Base-by-base conservation (phyloP, 176 grass and related monocot species). In the Bromus sterilis region DNA sequence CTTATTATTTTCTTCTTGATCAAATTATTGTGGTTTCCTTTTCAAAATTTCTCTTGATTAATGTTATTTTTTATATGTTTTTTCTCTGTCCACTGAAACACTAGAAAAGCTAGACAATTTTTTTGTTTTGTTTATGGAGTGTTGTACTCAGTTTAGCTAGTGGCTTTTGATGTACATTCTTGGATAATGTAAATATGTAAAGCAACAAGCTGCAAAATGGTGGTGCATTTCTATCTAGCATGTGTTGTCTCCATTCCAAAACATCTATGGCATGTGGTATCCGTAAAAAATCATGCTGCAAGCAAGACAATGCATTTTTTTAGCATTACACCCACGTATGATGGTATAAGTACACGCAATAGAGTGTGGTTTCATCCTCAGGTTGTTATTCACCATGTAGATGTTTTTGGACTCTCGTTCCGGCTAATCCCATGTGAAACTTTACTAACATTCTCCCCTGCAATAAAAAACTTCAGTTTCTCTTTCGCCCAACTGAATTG, bases 71-170 rank as follows among this genome's bases (percentile, higher is more conserved):
- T 66, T 34, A 72, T 9, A 33, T 20, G 25, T 87, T 71, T 44
- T 86, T 79, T 30, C 13, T 66, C 25, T 66, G 6, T 80, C 34
- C 29, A 44, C 15, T 82, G 34, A 20, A 44, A 6, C 55, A 25
- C 59, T 53, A 40, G 39, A 32, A 81, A 69, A 53, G 9, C 55
- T 32, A 56, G 20, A 33, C 61, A 80, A 30, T 61, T 49, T 68
- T 75, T 58, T 11, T 69, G 61, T 79, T 35, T 79, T 35, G 44
- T 83, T 48, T 77, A 71, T 62, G 74, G 40, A 80, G 67, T 58
- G 58, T 12, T 41, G 63, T 31, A 43, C 24, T 75, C 18, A 80
- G 14, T 80, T 46, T 88, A 34, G 66, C 16, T 73, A 58, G 28
- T 58, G 11, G 59, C 79, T n/a, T 73, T 78, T 72, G 40, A 56